phyloP scores from a whole-genome alignment of 2,329 filamentous ascomycete genomes.

The Neofusicoccum sp. region DNA sequence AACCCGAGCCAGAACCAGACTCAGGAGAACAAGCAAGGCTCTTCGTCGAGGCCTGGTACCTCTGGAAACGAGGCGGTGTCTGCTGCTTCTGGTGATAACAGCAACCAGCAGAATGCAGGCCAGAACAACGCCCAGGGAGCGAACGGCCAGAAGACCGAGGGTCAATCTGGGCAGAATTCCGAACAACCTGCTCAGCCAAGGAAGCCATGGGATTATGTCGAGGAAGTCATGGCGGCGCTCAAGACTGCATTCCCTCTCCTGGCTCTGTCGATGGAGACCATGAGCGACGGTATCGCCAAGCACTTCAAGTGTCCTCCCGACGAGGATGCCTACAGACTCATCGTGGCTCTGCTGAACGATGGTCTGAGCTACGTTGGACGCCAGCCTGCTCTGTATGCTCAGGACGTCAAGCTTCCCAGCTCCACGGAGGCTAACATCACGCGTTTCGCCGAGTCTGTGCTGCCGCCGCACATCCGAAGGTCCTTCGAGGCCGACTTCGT shows the following conservation, averaged over 20 bases:
- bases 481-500: slow-evolving; percentile 99
- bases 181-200: slow-evolving; percentile 46
- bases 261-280: slow-evolving; percentile 97
- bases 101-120: slow-evolving; percentile 18
- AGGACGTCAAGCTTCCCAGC: slow-evolving; percentile 83
- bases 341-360: slow-evolving; percentile 96
- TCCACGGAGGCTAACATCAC: slow-evolving; percentile 96
- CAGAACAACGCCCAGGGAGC: slow-evolving; percentile 52
- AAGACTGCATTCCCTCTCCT: slow-evolving; percentile 97
- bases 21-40: slow-evolving; percentile 30
- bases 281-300: slow-evolving; percentile 98
- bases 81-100: slow-evolving; percentile 22
- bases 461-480: slow-evolving; percentile 90
- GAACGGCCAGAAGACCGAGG: slow-evolving; percentile 43
- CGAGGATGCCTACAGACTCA: slow-evolving; percentile 94
- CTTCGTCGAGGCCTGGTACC: slow-evolving; percentile 21
- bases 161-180: slow-evolving; percentile 33
- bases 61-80: not conserved
- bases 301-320: slow-evolving; percentile 99
- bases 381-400: slow-evolving; percentile 80
- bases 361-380: slow-evolving; percentile 88
- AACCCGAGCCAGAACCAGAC: not conserved
- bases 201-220: slow-evolving; percentile 93
- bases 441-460: slow-evolving; percentile 91
- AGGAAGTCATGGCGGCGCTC: slow-evolving; percentile 90